These are phyloP conservation scores for Pythium aquatile DNA, from an alignment of 352 stramenopile species.

Conservation along the genomic window DNA sequence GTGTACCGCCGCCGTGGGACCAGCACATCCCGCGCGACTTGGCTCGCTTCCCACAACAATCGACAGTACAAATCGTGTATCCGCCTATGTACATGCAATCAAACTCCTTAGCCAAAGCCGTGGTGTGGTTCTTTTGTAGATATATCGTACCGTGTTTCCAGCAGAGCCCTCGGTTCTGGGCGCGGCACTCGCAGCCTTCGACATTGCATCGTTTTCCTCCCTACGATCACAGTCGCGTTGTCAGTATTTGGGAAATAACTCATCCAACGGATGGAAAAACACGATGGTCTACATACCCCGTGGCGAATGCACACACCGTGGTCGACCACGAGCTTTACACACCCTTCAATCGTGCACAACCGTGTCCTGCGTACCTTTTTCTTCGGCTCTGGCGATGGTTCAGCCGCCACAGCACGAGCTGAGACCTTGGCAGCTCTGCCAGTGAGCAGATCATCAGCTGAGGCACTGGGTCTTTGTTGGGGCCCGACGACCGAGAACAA, in stretches of 20 bases:
- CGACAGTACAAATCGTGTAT: slow-evolving; percentile 30
- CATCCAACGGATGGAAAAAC: neutral
- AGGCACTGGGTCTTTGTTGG: neutral
- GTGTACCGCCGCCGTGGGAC: slow-evolving; percentile 16
- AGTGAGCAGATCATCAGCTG: neutral
- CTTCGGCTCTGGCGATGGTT: neutral
- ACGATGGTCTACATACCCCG: slow-evolving; percentile 7
- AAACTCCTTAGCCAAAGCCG: too few species aligned
- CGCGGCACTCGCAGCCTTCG: slow-evolving; percentile 44
- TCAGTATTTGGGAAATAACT: too few species aligned
- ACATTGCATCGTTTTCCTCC: slow-evolving; percentile 44
- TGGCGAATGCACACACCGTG: slow-evolving; percentile 32
- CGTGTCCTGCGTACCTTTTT: slow-evolving; percentile 41
- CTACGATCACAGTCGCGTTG: neutral
- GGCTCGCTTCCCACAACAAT: slow-evolving; percentile 20
- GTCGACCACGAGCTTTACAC: slow-evolving; percentile 51
- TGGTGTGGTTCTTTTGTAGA: too few species aligned
- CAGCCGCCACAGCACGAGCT: neutral
- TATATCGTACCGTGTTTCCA: slow-evolving; percentile 36
- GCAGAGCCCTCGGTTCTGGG: slow-evolving; percentile 47
- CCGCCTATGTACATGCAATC: slow-evolving; percentile 4
- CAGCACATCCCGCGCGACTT: slow-evolving; percentile 20
- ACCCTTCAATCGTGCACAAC: slow-evolving; percentile 39
- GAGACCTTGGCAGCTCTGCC: neutral
- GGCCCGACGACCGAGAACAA: neutral